These are phyloP conservation scores for Ceratonia siliqua DNA, from an alignment of 306 rosid species.

Conservation along the genomic window DNA sequence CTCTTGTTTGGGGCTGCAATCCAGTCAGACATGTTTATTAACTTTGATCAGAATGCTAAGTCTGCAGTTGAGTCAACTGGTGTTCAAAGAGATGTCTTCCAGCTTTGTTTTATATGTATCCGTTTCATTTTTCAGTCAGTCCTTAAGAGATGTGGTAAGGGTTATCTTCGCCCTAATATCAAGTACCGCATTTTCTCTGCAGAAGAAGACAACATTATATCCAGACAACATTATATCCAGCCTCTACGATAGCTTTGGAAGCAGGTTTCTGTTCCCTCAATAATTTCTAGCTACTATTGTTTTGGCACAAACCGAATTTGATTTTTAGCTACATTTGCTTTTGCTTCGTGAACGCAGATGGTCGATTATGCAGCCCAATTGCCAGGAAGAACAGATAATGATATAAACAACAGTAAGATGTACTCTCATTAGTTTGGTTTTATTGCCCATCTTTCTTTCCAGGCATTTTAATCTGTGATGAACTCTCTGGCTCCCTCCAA, in stretches of 20 bases:
- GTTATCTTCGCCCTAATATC: slow-evolving; percentile 96
- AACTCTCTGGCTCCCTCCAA: no score
- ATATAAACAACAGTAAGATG: slow-evolving; percentile 93
- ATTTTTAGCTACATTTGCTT: no score
- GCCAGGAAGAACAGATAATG: slow-evolving; percentile 93
- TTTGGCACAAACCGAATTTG: slow-evolving; percentile 7
- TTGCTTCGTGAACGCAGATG: slow-evolving; percentile 49
- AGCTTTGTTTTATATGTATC: neutral
- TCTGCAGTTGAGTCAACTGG: slow-evolving; percentile 51
- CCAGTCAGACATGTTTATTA: slow-evolving; percentile 70
- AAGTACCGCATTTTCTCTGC: slow-evolving; percentile 87
- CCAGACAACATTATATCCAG: slow-evolving; percentile 83
- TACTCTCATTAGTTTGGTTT: no score
- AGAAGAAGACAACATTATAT: no score
- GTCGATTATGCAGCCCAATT: slow-evolving; percentile 98
- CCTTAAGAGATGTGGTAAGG: slow-evolving; percentile 88
- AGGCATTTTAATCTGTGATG: no score
- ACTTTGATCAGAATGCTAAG: slow-evolving; percentile 62
- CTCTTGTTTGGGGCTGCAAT: slow-evolving; percentile 77
- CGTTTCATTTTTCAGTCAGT: slow-evolving; percentile 45
- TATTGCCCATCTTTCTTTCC: no score
- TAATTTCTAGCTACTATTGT: neutral
- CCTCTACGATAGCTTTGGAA: slow-evolving; percentile 84
- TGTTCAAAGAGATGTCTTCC: neutral
- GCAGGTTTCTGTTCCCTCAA: slow-evolving; percentile 59